Conservation (phyloP, 108 stramenopile genomes). For the Skeletonema grethae region DNA sequence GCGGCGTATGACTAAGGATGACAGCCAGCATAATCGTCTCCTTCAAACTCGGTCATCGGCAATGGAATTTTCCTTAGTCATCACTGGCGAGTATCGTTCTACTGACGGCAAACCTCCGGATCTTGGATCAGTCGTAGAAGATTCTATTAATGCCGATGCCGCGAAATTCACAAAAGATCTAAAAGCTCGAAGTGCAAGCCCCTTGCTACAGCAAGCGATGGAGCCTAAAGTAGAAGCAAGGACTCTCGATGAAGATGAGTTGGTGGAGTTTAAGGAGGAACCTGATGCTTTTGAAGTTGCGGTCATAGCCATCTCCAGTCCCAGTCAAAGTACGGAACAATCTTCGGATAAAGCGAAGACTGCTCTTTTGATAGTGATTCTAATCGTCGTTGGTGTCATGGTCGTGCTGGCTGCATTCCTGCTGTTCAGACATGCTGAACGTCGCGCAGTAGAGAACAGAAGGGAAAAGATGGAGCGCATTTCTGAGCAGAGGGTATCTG, state of each 20-base stretch:
- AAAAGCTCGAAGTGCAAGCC: slow-evolving; percentile 18
- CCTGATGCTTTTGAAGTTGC: slow-evolving; percentile 2
- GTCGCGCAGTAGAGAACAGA: slow-evolving; percentile 8
- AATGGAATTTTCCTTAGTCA: slow-evolving; percentile 29
- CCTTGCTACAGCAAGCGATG: slow-evolving; percentile 6
- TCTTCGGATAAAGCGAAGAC: background rate
- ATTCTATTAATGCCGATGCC: slow-evolving; percentile 37
- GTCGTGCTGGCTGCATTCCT: slow-evolving; percentile 23
- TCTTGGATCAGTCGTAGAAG: slow-evolving; percentile 23
- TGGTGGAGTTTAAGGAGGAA: background rate
- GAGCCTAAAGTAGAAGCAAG: slow-evolving; percentile 4
- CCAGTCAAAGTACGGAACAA: slow-evolving; percentile 8
- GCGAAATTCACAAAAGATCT: slow-evolving; percentile 26
- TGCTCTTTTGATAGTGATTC: slow-evolving; percentile 15
- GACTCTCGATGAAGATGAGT: background rate
- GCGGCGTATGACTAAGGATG: background rate
- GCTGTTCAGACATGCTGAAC: slow-evolving; percentile 12
- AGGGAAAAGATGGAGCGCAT: slow-evolving; percentile 3
- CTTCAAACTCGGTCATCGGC: slow-evolving; percentile 23
- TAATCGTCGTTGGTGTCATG: slow-evolving; percentile 22
- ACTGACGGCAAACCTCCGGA: slow-evolving; percentile 6
- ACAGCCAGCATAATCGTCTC: slow-evolving; percentile 3
- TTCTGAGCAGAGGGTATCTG: background rate
- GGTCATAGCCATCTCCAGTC: slow-evolving; percentile 2
- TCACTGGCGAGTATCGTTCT: slow-evolving; percentile 30